These are phyloP conservation scores for Pestalotiopsis sp. DNA, from an alignment of 2,329 filamentous ascomycete species.

Conservation along the genomic window DNA sequence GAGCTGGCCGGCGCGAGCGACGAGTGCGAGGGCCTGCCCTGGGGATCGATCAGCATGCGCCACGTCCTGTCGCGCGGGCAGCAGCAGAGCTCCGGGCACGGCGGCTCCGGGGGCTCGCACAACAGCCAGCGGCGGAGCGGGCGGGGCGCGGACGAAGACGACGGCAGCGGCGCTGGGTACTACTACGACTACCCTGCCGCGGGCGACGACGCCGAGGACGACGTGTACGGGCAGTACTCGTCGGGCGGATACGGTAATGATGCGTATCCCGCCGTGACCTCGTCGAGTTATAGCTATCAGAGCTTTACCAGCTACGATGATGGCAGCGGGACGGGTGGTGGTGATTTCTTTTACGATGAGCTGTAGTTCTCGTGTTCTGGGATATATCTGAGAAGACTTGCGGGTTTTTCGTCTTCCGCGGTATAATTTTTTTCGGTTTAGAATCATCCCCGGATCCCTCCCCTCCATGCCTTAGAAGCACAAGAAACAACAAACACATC, in stretches of 20 bases:
- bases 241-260: neutral
- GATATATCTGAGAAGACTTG: no score
- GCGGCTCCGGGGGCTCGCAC: slow-evolving; percentile 17
- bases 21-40: slow-evolving; percentile 68
- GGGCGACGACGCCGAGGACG: neutral
- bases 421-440: no score
- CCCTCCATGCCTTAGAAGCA: no score
- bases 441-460: no score
- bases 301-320: slow-evolving; percentile 5
- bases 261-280: neutral
- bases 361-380: neutral
- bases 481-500: no score
- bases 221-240: neutral
- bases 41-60: slow-evolving; percentile 69
- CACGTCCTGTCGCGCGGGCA: slow-evolving; percentile 54
- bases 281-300: slow-evolving; percentile 7
- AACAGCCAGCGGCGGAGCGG: slow-evolving; percentile 45
- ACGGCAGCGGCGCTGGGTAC: neutral
- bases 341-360: slow-evolving; percentile 8
- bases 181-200: neutral
- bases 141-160: neutral
- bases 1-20: slow-evolving; percentile 55
- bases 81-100: slow-evolving; percentile 29
- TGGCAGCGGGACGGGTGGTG: neutral
- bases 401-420: no score